Conservation (phyloP, 305 asterid species). For the Solanum aculeatissimum region DNA sequence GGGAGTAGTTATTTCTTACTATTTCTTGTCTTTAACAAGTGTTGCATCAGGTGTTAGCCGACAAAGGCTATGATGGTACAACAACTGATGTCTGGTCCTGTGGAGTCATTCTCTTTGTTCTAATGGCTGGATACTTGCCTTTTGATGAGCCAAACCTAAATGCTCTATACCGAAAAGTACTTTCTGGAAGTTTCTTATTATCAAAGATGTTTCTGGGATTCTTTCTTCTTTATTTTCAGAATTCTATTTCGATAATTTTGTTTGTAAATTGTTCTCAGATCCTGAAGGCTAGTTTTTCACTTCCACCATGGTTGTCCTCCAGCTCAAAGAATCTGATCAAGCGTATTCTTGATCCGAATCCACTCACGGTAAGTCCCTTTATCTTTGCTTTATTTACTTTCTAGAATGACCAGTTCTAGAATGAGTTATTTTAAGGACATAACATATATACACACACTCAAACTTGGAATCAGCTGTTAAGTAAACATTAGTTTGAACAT, state of each 20-base stretch:
- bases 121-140: slow-evolving; percentile 77
- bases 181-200: slow-evolving; percentile 2
- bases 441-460: neutral
- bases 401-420: neutral
- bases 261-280: slow-evolving; percentile 24
- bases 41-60: slow-evolving; percentile 46
- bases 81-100: slow-evolving; percentile 84
- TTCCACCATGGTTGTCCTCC: slow-evolving; percentile 68
- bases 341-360: slow-evolving; percentile 69
- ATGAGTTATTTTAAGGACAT: neutral
- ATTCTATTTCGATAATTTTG: neutral
- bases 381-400: neutral
- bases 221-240: slow-evolving; percentile 1
- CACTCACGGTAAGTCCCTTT: slow-evolving; percentile 46
- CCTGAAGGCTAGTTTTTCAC: slow-evolving; percentile 40
- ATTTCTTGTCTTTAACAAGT: slow-evolving; percentile 11
- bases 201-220: neutral
- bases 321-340: slow-evolving; percentile 49
- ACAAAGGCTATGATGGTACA: slow-evolving; percentile 76
- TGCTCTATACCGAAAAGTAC: slow-evolving; percentile 51
- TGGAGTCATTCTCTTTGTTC: slow-evolving; percentile 79
- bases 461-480: neutral
- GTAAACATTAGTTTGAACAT: no score
- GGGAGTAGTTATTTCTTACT: slow-evolving; percentile 1
- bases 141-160: slow-evolving; percentile 58